Percentiles rank a stretch among this genome's conserved stretches.
Conservation (phyloP, 352 stramenopile genomes). For the Phytophthora parvispora region DNA sequence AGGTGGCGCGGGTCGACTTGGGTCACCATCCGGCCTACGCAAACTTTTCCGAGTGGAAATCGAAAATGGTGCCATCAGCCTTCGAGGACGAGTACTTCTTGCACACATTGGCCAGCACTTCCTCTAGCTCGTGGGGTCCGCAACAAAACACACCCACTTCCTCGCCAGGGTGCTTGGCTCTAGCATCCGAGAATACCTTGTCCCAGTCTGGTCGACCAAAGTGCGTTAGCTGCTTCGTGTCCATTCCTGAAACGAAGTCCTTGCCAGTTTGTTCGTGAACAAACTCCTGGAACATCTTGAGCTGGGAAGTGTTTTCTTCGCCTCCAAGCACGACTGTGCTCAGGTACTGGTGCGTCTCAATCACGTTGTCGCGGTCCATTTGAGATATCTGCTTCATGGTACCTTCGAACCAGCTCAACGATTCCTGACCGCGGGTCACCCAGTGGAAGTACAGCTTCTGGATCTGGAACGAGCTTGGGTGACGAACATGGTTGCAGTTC, state of each 20-base stretch:
- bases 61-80: slow-evolving; percentile 63
- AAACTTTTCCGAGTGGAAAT: slow-evolving; percentile 88
- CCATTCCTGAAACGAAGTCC: slow-evolving; percentile 80
- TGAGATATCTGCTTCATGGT: slow-evolving; percentile 84
- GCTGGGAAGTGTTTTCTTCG: slow-evolving; percentile 63
- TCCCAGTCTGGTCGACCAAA: slow-evolving; percentile 86
- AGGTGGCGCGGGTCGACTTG: slow-evolving; percentile 1
- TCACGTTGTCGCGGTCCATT: slow-evolving; percentile 75
- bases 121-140: slow-evolving; percentile 73
- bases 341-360: slow-evolving; percentile 84
- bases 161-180: slow-evolving; percentile 49
- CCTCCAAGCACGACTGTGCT: slow-evolving; percentile 77
- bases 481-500: slow-evolving; percentile 69
- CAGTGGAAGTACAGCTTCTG: slow-evolving; percentile 90
- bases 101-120: slow-evolving; percentile 68
- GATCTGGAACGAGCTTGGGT: slow-evolving; percentile 73
- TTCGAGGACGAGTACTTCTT: slow-evolving; percentile 63
- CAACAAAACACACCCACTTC: slow-evolving; percentile 88
- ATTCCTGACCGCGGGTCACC: slow-evolving; percentile 75
- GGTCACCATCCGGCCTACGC: slow-evolving; percentile 33
- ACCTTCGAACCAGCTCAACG: slow-evolving; percentile 79
- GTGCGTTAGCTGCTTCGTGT: slow-evolving; percentile 79
- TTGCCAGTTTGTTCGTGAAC: slow-evolving; percentile 71
- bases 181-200: slow-evolving; percentile 60
- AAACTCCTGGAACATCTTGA: slow-evolving; percentile 86